Conservation (phyloP, 441 rosid species). For the Hura crepitans region DNA sequence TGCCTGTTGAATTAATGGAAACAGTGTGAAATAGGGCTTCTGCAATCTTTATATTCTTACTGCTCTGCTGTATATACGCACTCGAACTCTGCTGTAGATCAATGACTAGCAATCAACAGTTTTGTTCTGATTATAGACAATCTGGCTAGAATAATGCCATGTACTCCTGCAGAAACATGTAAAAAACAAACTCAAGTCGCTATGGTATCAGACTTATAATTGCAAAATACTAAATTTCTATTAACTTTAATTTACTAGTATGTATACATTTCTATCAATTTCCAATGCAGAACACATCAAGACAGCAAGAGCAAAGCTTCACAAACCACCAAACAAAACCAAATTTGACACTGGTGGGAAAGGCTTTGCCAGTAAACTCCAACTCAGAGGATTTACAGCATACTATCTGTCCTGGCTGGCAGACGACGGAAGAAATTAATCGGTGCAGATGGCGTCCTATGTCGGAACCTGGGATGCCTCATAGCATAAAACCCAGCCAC, state of each 20-base stretch:
- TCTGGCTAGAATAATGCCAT: background rate
- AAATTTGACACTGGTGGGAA: conserved; percentile 11
- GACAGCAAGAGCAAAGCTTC: conserved; percentile 13
- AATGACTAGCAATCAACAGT: too few species aligned
- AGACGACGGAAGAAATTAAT: conserved; percentile 81
- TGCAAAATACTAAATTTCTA: background rate
- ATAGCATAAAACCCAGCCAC: conserved; percentile 53
- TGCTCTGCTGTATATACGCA: too few species aligned
- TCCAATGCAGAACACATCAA: conserved; percentile 14
- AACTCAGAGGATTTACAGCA: conserved; percentile 45
- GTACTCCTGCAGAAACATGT: background rate
- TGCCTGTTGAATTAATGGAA: too few species aligned
- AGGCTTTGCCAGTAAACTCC: conserved; percentile 12
- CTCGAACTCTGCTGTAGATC: too few species aligned
- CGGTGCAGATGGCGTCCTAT: conserved; percentile 54
- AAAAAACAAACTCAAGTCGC: background rate
- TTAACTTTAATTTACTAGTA: background rate
- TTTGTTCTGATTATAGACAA: background rate
- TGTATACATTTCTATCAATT: background rate
- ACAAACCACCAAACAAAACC: conserved; percentile 23
- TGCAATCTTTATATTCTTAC: too few species aligned
- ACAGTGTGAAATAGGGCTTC: too few species aligned
- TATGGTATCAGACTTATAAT: background rate
- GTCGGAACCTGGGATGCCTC: conserved; percentile 89
- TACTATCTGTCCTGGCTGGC: conserved; percentile 72